Evolutionary conservation across 495 filamentous ascomycete species (phyloP).

Genomic region (Cercophora scortea): DNA sequence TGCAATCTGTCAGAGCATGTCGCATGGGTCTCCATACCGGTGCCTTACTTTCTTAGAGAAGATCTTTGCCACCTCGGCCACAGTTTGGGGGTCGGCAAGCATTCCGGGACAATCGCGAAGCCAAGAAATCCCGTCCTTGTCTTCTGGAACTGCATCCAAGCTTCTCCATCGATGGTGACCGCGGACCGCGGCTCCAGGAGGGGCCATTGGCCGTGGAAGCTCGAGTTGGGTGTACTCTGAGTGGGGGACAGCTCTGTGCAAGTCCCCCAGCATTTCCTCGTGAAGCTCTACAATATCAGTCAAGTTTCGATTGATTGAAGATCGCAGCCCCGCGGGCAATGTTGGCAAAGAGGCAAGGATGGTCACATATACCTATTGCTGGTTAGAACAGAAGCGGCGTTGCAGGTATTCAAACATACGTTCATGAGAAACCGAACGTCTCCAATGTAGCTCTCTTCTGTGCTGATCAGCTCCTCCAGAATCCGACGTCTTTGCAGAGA

Average conservation of each 20-base stretch:
- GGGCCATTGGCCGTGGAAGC: slow-evolving; percentile 8
- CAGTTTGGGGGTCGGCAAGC: slow-evolving; percentile 61
- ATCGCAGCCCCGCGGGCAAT: slow-evolving; percentile 44
- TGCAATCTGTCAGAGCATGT: slow-evolving; percentile 22
- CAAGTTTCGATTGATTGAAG: slow-evolving; percentile 58
- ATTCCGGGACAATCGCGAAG: slow-evolving; percentile 42
- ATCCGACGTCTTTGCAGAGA: slow-evolving; percentile 67
- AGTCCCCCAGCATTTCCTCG: slow-evolving; percentile 58
- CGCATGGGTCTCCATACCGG: slow-evolving; percentile 1
- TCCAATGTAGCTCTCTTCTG: slow-evolving; percentile 82
- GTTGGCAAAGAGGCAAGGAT: slow-evolving; percentile 55
- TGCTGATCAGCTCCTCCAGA: slow-evolving; percentile 73
- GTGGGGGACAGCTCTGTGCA: slow-evolving; percentile 53
- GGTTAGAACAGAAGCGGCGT: slow-evolving; percentile 4
- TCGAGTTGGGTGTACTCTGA: slow-evolving; percentile 51
- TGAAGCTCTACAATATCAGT: slow-evolving; percentile 65
- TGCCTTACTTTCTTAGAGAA: slow-evolving; percentile 63
- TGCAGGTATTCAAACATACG: slow-evolving; percentile 40
- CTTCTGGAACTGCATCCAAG: slow-evolving; percentile 51
- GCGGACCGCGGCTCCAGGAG: slow-evolving; percentile 10
- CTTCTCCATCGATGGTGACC: slow-evolving; percentile 52
- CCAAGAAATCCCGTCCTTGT: slow-evolving; percentile 32
- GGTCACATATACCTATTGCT: slow-evolving; percentile 55
- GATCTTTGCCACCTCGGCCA: slow-evolving; percentile 65
- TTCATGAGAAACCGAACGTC: slow-evolving; percentile 81